Base-by-base conservation (phyloP, 1,284 basidiomycete species). In the Anthracocystis walkeri region DNA sequence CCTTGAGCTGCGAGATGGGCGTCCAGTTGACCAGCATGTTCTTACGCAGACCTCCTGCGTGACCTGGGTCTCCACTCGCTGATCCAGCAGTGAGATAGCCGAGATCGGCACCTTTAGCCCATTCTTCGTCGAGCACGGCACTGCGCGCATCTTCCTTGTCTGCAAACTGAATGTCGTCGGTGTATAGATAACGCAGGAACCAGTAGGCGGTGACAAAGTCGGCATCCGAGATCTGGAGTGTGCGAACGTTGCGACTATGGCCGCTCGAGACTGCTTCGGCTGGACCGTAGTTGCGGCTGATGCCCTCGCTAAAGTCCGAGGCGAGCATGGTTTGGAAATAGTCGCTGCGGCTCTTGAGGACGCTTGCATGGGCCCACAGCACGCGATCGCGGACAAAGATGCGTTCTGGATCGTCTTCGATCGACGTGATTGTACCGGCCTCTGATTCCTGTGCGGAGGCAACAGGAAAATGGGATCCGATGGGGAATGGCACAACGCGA, bases 191-290 rank as follows among this genome's bases (percentile, higher is more conserved):
- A 75, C 92, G 92, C 57, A 94, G 85, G 55, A 94, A 86, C 92
- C 92, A 93, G 82, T 93, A 93, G 4, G 92, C 89, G 0, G 92
- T 93, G 52, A 90, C 89, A 77, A 92, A 94, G 74, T 92, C 92
- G 8, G 91, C 91, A 84, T 94, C 92, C 77, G 93, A 91, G 11
- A 94, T 91, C 27, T 91, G 86, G 46, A 93, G 86, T 1, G 90
- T 90, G 78, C 80, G 70, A 10, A 79, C 64, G n/a, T 53, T 62
- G 44, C 67, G 71, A 41, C 31, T 71, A 38, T n/a, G n/a, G 2
- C 46, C 60, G 29, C 14, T 38, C 4, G 45, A 11, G 23, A 42
- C 50, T n/a, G 57, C 60, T 21, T 57, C 59, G 7, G 23, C 14
- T 35, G 51, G 16, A 25, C 61, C 53, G n/a, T 63, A 72, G 38